phyloP scores from a whole-genome alignment of 441 rosid species.

The Aquilaria agallochum region DNA sequence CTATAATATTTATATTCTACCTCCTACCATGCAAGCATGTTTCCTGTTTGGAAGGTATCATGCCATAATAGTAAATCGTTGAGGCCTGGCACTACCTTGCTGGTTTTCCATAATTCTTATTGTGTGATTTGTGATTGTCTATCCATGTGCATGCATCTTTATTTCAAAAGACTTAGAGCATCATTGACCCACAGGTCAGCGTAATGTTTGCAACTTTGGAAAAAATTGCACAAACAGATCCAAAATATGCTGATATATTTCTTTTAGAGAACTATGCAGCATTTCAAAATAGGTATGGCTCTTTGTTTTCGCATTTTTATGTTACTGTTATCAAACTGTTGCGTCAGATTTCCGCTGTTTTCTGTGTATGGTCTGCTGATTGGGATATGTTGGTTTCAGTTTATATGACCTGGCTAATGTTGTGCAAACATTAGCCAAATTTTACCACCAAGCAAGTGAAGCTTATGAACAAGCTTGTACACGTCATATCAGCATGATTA shows the following conservation, averaged over 20 bases:
- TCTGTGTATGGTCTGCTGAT: slow-evolving; percentile 10
- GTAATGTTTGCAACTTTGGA: slow-evolving; percentile 94
- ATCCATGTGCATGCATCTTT: too few relatives aligned
- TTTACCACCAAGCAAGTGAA: slow-evolving; percentile 99
- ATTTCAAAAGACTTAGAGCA: too few relatives aligned
- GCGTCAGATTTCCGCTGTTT: slow-evolving; percentile 2
- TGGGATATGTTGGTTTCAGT: slow-evolving; percentile 44
- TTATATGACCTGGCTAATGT: slow-evolving; percentile 97
- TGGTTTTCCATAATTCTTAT: too few relatives aligned
- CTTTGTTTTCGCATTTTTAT: not conserved
- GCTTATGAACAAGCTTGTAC: slow-evolving; percentile 98
- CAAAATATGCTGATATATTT: slow-evolving; percentile 85
- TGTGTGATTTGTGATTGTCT: too few relatives aligned
- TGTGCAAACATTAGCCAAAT: slow-evolving; percentile 95
- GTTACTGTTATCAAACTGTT: slow-evolving; percentile 4
- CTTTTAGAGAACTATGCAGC: slow-evolving; percentile 98
- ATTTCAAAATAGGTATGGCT: slow-evolving; percentile 82
- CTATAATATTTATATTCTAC: too few relatives aligned
- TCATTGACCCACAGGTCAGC: slow-evolving; percentile 55
- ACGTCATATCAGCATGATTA: slow-evolving; percentile 93
- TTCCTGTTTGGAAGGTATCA: too few relatives aligned
- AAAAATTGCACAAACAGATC: slow-evolving; percentile 92
- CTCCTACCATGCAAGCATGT: too few relatives aligned
- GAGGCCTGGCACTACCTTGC: too few relatives aligned
- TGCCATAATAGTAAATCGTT: too few relatives aligned